Base-by-base conservation (phyloP, 2,329 filamentous ascomycete genomes). In the Aureobasidium sp. region DNA sequence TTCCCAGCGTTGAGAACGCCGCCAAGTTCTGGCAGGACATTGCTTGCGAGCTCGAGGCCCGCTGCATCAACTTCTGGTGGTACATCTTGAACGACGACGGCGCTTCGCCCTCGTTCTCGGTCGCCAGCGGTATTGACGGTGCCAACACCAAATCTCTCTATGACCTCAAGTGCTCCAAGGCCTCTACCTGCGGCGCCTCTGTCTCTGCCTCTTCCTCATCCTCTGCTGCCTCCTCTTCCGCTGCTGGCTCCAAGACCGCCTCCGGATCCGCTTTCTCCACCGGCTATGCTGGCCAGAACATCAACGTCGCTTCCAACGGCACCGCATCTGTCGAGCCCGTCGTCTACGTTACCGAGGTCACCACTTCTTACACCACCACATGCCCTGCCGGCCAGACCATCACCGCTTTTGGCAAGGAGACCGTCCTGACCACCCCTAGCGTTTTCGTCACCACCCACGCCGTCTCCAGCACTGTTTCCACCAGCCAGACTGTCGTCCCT, bases 1-100 rank as follows among this genome's bases (percentile, higher is more conserved):
- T 87, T 14, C 79, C 91, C 8, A 85, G 79, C 40, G 65, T 77
- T 39, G 77, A 81, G 60, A 92, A 93, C 71, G 90, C 91, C 45
- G 81, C 89, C 78, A 82, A 75, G 19, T 96, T 84, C 82, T 96
- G 90, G 88, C 80, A 89, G 68, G 78, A 88, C 49, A 88, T 93
- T 58, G 89, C 85, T 57, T 96, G 91, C 80, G 73, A 76, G 62
- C 74, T 87, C 64, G 85, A 91, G 65, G 84, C 82, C 69, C 80
- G 79, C 54, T 60, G 57, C 57, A 78, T 73, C 66, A 76, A 77
- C 66, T 82, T 85, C 64, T 93, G 85, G 83, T 93, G 89, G 86
- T 91, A 86, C 77, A 89, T 84, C 56, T 81, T 92, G 33, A 85
- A 89, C 71, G 89, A 93, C 56, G 69, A 69, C n/a, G 62, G 63